These are phyloP conservation scores for Leccinum rimulosum DNA, from an alignment of 768 basidiomycete species.

Conservation along the genomic window DNA sequence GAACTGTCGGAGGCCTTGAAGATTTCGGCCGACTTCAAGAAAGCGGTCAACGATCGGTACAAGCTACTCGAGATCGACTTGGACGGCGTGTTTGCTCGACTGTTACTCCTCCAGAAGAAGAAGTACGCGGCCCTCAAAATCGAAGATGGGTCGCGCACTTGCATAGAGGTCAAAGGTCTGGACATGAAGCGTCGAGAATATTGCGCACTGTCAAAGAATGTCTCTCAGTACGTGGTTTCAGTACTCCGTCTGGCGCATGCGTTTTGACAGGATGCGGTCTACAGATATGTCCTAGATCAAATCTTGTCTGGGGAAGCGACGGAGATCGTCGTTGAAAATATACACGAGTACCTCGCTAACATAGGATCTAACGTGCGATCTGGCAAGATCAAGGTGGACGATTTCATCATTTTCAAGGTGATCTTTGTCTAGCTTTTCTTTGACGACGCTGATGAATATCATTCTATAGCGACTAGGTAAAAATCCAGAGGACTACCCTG, in stretches of 20 bases:
- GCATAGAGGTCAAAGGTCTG: conserved; percentile 90
- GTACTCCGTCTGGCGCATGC: background rate
- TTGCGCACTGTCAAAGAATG: conserved; percentile 84
- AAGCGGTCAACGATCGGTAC: conserved; percentile 94
- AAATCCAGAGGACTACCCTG: conserved; percentile 95
- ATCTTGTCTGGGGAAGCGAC: conserved; percentile 90
- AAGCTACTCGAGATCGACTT: conserved; percentile 95
- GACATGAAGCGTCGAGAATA: conserved; percentile 99
- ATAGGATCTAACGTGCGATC: conserved; percentile 74
- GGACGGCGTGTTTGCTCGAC: conserved; percentile 89
- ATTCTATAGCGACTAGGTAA: conserved; percentile 81
- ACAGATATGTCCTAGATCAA: conserved; percentile 75
- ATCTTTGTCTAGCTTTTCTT: conserved; percentile 4
- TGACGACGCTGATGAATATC: background rate
- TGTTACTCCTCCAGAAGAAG: conserved; percentile 95
- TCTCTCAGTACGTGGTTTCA: conserved; percentile 71
- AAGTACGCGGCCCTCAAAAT: conserved; percentile 98
- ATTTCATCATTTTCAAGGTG: conserved; percentile 95
- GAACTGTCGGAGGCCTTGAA: conserved; percentile 86
- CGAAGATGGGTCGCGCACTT: conserved; percentile 74
- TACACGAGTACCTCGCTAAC: conserved; percentile 85
- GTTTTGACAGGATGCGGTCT: conserved; percentile 3
- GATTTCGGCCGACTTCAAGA: conserved; percentile 92
- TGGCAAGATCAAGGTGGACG: conserved; percentile 81
- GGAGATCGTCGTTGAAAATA: conserved; percentile 83